Evolutionary conservation across 1,284 basidiomycete species (phyloP).

Genomic region (Malassezia japonica): DNA sequence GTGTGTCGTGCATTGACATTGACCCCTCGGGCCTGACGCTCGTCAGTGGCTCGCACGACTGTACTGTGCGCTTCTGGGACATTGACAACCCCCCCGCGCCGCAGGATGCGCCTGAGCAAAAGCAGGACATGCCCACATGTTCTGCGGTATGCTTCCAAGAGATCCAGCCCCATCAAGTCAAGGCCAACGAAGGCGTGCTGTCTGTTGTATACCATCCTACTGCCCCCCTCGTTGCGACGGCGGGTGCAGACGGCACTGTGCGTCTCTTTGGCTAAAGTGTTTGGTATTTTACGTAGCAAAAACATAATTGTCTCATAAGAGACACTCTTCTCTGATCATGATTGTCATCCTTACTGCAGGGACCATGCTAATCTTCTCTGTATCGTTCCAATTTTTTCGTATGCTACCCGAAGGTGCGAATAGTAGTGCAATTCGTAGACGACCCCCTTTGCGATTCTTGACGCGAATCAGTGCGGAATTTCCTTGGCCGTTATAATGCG

Average conservation of each 20-base stretch:
- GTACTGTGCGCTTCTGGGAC: conserved; percentile 90
- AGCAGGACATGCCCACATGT: conserved; percentile 4
- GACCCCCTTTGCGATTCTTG: neutral
- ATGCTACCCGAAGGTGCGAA: conserved; percentile 23
- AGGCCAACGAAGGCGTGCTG: conserved; percentile 78
- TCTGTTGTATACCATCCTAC: conserved; percentile 74
- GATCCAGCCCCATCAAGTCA: conserved; percentile 67
- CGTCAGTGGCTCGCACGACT: conserved; percentile 83
- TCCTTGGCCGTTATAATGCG: too few species aligned
- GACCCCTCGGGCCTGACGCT: conserved; percentile 76
- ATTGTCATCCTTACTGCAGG: conserved; percentile 48
- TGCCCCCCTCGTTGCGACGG: conserved; percentile 77
- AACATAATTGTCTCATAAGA: conserved; percentile 21
- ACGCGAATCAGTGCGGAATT: neutral
- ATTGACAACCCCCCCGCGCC: conserved; percentile 53
- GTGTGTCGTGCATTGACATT: conserved; percentile 79
- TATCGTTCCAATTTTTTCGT: conserved; percentile 48
- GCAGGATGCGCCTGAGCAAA: conserved; percentile 35
- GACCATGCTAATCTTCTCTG: conserved; percentile 50
- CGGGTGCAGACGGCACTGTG: conserved; percentile 87
- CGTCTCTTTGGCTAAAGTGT: conserved; percentile 61
- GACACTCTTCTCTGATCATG: conserved; percentile 23
- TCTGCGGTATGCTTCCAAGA: conserved; percentile 69
- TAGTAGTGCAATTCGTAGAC: neutral
- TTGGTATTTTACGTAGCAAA: conserved; percentile 4